Base-by-base conservation (phyloP, 306 rosid species). In the Quercus wislizeni region DNA sequence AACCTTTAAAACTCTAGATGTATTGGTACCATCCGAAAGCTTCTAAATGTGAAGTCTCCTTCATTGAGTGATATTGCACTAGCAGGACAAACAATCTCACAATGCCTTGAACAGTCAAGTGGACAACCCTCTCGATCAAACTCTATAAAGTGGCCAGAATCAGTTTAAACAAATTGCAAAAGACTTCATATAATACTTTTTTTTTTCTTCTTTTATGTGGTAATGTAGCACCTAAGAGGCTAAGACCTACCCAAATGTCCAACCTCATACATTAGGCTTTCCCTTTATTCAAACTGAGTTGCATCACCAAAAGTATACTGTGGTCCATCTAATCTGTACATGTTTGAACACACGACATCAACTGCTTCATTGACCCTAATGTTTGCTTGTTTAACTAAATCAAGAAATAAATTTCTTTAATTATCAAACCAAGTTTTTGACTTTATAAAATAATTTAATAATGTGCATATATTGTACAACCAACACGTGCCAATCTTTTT, bases 51-150 rank as follows among this genome's bases (percentile, higher is more conserved):
- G 89, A 41, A 56, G 72, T 81, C 82, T 81, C 54, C 80, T 83
- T 67, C 70, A 2, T 67, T 82, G 71, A 91, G 79, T 21, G 85
- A 83, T 85, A 94, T 94, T 83, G 97, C 97, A 83, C 82, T 88
- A 74, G 98, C 98, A 46, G 98, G 98, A 80, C 98, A 94, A 21
- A 94, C 93, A 55, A 19, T 85, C 75, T 86, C 88, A 71, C 98
- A 94, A 51, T 97, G 98, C 81, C 87, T 79, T 71, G 91, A 82
- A 79, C 98, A 94, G 86, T 94, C 92, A 31, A 74, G 70, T 68
- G 98, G 98, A 82, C 98, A 92, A 58, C 92, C 88, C 84, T 88
- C 94, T 46, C 91, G 97, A 82, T 92, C 98, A 90, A 94, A 89
- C 80, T 89, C 98, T 94, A 93, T 76, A 57, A 55, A 63, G 81